Conservation (phyloP, 2,329 filamentous ascomycete species). For the Penicillium vulpinum region DNA sequence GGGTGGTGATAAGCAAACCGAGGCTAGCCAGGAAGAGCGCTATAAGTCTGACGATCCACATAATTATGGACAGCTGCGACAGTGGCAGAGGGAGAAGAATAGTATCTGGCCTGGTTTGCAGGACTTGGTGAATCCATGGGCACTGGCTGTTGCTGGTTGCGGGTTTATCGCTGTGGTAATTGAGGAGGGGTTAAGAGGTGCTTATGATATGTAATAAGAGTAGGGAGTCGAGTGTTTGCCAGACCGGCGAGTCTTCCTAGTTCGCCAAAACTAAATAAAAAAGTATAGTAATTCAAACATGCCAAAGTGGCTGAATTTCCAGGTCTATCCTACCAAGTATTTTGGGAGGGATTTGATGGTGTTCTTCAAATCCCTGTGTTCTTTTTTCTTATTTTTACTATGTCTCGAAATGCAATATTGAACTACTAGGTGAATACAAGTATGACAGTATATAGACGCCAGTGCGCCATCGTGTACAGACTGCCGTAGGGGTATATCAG, state of each 20-base stretch:
- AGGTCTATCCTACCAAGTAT: too few relatives aligned
- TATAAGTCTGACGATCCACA: conserved; percentile 53
- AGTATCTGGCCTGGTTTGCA: conserved; percentile 58
- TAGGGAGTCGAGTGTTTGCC: background rate
- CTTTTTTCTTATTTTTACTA: background rate
- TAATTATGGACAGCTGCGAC: conserved; percentile 56
- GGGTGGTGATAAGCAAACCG: conserved; percentile 58
- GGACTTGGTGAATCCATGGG: conserved; percentile 58
- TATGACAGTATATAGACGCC: too few relatives aligned
- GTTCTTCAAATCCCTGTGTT: too few relatives aligned
- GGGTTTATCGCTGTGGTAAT: conserved; percentile 52
- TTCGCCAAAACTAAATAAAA: background rate
- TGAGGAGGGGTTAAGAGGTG: conserved; percentile 40
- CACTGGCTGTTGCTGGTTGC: conserved; percentile 53
- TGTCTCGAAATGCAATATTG: too few relatives aligned
- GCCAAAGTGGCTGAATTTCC: background rate
- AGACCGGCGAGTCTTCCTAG: background rate
- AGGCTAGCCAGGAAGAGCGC: conserved; percentile 53
- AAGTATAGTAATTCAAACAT: too few relatives aligned
- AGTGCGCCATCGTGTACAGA: too few relatives aligned
- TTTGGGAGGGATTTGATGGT: too few relatives aligned
- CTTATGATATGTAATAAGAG: conserved; percentile 3
- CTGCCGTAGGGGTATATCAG: too few relatives aligned
- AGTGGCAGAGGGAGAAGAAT: conserved; percentile 57
- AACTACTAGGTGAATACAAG: too few relatives aligned